Evolutionary conservation across 2,329 filamentous ascomycete species (phyloP).

Genomic region (Lasiodiplodia theobromae): DNA sequence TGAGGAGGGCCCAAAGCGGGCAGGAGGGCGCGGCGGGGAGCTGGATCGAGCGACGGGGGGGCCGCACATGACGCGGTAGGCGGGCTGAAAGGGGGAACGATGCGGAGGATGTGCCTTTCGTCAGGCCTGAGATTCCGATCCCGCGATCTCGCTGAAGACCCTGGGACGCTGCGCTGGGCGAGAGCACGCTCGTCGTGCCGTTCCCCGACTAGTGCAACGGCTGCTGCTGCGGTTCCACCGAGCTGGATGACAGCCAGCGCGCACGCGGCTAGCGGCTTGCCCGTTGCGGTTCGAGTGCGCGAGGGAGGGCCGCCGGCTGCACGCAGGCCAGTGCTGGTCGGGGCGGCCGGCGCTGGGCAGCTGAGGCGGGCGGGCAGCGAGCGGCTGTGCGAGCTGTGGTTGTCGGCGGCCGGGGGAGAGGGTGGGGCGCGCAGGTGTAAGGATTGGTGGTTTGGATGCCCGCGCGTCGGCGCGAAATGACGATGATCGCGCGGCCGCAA

Average conservation of each 20-base stretch:
- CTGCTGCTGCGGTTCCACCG: slow-evolving; percentile 28
- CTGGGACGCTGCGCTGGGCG: slow-evolving; percentile 23
- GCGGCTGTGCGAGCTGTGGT: slow-evolving; percentile 27
- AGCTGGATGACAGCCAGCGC: slow-evolving; percentile 27
- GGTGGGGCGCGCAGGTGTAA: not conserved
- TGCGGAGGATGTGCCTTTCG: slow-evolving; percentile 29
- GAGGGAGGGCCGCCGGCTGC: slow-evolving; percentile 25
- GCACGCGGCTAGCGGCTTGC: slow-evolving; percentile 23
- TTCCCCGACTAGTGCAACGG: slow-evolving; percentile 29
- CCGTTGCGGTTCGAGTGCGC: slow-evolving; percentile 21
- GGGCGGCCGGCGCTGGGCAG: not conserved
- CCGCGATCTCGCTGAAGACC: slow-evolving; percentile 30
- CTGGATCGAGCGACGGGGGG: slow-evolving; percentile 6
- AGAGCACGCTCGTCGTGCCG: slow-evolving; percentile 26
- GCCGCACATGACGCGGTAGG: slow-evolving; percentile 23
- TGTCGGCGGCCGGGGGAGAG: slow-evolving; percentile 9
- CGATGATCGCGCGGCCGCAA: slow-evolving; percentile 18
- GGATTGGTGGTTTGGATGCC: not conserved
- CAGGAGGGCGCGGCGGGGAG: slow-evolving; percentile 14
- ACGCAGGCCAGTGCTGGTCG: slow-evolving; percentile 16
- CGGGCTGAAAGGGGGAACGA: slow-evolving; percentile 23
- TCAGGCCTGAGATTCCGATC: slow-evolving; percentile 27
- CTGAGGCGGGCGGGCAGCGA: not conserved
- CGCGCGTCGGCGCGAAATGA: slow-evolving; percentile 24
- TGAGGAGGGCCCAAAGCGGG: slow-evolving; percentile 26